Base-by-base conservation (phyloP, 2,329 filamentous ascomycete species). In the Aspergillus calidoustus region DNA sequence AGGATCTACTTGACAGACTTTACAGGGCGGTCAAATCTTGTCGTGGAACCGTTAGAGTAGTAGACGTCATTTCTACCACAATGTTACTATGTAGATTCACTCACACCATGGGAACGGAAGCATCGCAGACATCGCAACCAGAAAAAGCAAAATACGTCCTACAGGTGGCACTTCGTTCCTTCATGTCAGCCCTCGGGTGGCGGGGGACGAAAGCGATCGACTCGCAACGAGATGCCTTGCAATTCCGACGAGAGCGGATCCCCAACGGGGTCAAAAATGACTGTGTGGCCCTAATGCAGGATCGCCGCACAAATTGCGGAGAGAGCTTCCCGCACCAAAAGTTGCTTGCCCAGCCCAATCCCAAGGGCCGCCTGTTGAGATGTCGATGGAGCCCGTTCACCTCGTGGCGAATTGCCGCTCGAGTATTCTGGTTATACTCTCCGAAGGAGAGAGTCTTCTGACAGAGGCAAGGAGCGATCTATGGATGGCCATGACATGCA, bases 21-120 rank as follows among this genome's bases (percentile, higher is more conserved):
- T 47, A 19, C 25, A 48, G 34, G 54, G 28, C 22, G 11, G 23
- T 48, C 34, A 51, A 31, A 38, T 53, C 53, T 54, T 38, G 54
- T 57, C 57, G 58, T 48, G 63, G 50, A 54, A 57, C 57, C 54
- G 55, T 47, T 49, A 49, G 50, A 63, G 55, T 54, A 57, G 60
- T 64, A 8, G 63, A 67, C 64, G 65, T 67, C 65, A 67, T 67
- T 67, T 38, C 60, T 65, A 54, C 41, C 60, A 63, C 64, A 41
- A 60, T 48, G 62, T 65, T 65, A 59, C 64, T 63, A 58, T 54
- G 6, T 38, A 5, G 11, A 9, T 31, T 28, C 19, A 41, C 11
- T 11, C 15, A 47, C 9, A 15, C 34, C 19, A 23, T 19, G 31
- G 31, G 23, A 25, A 34, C 13, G 41, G 23, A 47, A 25, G 31